phyloP scores from a whole-genome alignment of 257 asterid species.

The Echium plantagineum region DNA sequence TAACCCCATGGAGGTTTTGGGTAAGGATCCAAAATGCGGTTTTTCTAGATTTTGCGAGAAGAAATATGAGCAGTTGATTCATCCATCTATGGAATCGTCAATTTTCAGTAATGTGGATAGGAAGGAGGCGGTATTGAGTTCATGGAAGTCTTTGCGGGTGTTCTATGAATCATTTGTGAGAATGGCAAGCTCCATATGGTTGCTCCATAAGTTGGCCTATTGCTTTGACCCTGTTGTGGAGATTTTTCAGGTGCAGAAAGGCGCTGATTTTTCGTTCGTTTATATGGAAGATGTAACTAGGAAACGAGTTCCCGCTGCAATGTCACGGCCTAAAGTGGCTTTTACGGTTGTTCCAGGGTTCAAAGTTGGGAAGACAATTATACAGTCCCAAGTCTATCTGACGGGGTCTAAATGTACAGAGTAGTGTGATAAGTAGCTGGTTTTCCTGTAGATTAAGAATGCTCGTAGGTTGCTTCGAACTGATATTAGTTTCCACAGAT shows the following conservation, averaged over 20 bases:
- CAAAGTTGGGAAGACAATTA: conserved; percentile 57
- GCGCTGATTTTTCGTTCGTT: conserved; percentile 63
- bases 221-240: conserved; percentile 61
- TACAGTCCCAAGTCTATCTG: conserved; percentile 84
- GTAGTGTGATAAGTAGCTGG: conserved; percentile 12
- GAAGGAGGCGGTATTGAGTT: conserved; percentile 69
- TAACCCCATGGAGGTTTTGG: conserved; percentile 69
- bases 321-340: conserved; percentile 54
- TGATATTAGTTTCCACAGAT: not conserved
- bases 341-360: conserved; percentile 90
- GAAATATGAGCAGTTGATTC: conserved; percentile 75
- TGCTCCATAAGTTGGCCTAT: conserved; percentile 75
- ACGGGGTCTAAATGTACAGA: conserved; percentile 27
- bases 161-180: conserved; percentile 78
- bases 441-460: not conserved
- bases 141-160: conserved; percentile 73
- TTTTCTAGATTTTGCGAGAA: conserved; percentile 72
- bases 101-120: conserved; percentile 60
- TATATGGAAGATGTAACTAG: conserved; percentile 77
- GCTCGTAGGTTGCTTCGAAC: too few relatives aligned
- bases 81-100: conserved; percentile 85
- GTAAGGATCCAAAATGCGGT: conserved; percentile 52
- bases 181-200: conserved; percentile 91
- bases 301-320: conserved; percentile 22
- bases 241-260: conserved; percentile 82